Percentiles rank a stretch among this genome's conserved stretches.
Evolutionary conservation across 2,329 filamentous ascomycete species (phyloP).

Genomic region (Colletotrichum sp.): DNA sequence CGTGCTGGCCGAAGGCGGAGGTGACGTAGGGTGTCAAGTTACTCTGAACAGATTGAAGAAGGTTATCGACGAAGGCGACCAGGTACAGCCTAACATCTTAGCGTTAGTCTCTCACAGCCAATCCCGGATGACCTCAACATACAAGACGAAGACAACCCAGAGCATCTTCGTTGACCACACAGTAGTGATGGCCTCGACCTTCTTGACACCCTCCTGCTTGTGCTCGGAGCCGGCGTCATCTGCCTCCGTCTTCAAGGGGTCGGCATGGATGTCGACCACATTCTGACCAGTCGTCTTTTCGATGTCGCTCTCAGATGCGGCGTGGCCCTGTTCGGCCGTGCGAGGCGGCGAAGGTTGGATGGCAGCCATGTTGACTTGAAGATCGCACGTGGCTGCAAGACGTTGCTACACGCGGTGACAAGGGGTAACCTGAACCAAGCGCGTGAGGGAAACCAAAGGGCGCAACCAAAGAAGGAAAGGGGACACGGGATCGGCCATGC

Average conservation of each 20-base stretch:
- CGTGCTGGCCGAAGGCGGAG: slow-evolving; percentile 68
- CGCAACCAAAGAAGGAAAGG: background rate
- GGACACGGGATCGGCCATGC: background rate
- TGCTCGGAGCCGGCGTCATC: slow-evolving; percentile 29
- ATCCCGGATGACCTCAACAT: background rate
- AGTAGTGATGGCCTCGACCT: slow-evolving; percentile 42
- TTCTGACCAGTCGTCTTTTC: slow-evolving; percentile 24
- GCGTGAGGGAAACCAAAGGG: background rate
- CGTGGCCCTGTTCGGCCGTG: background rate
- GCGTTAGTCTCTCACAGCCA: background rate
- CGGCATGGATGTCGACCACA: slow-evolving; percentile 22
- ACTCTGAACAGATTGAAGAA: slow-evolving; percentile 40
- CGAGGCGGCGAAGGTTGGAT: background rate
- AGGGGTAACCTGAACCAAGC: background rate
- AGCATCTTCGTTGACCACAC: slow-evolving; percentile 42
- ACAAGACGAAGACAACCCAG: slow-evolving; percentile 45
- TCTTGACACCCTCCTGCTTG: slow-evolving; percentile 42
- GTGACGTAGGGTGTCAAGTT: slow-evolving; percentile 70
- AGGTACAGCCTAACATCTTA: slow-evolving; percentile 38
- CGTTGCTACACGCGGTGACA: background rate
- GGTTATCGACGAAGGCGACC: slow-evolving; percentile 40
- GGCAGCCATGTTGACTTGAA: background rate
- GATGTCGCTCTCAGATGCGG: slow-evolving; percentile 4
- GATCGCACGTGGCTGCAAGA: background rate
- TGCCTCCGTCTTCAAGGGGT: slow-evolving; percentile 8